phyloP scores from a whole-genome alignment of 2,329 filamentous ascomycete genomes.

The Colletotrichum abscissum region DNA sequence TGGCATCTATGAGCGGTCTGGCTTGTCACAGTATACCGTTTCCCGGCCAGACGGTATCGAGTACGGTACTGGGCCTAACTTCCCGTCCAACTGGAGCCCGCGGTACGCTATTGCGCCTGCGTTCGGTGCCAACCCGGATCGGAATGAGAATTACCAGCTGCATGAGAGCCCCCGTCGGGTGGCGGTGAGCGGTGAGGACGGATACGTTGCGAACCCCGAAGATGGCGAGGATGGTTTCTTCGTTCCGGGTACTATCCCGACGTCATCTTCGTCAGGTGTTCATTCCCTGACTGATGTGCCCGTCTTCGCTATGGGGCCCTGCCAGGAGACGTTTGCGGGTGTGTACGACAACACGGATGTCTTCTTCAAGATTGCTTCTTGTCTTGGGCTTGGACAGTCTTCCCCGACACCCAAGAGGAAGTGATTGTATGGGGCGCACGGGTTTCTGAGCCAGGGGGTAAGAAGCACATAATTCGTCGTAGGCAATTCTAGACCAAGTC shows the following conservation, averaged over 20 bases:
- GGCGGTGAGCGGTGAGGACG: conserved; percentile 58
- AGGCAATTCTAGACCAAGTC: conserved; percentile 14
- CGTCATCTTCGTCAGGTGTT: conserved; percentile 73
- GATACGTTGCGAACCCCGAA: conserved; percentile 74
- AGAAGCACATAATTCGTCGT: too few species aligned
- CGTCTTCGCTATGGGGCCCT: conserved; percentile 82
- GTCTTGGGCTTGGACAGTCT: conserved; percentile 64
- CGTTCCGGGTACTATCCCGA: conserved; percentile 79
- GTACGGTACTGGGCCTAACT: conserved; percentile 79
- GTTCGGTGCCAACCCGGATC: conserved; percentile 77
- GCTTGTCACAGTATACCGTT: conserved; percentile 79
- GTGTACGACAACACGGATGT: conserved; percentile 78
- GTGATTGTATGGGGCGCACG: not conserved
- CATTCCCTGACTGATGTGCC: conserved; percentile 85
- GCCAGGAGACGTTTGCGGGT: conserved; percentile 80
- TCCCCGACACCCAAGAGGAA: not conserved
- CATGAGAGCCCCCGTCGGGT: conserved; percentile 73
- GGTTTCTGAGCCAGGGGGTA: too few species aligned
- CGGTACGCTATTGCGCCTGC: conserved; percentile 85
- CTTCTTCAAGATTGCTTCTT: conserved; percentile 79
- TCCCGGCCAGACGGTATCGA: conserved; percentile 66
- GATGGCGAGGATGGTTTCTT: conserved; percentile 76
- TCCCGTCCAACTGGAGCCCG: conserved; percentile 87
- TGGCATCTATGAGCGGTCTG: conserved; percentile 78
- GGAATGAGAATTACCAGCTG: conserved; percentile 81